phyloP scores from a whole-genome alignment of 495 filamentous ascomycete species.

The Lichenothelia convexa region DNA sequence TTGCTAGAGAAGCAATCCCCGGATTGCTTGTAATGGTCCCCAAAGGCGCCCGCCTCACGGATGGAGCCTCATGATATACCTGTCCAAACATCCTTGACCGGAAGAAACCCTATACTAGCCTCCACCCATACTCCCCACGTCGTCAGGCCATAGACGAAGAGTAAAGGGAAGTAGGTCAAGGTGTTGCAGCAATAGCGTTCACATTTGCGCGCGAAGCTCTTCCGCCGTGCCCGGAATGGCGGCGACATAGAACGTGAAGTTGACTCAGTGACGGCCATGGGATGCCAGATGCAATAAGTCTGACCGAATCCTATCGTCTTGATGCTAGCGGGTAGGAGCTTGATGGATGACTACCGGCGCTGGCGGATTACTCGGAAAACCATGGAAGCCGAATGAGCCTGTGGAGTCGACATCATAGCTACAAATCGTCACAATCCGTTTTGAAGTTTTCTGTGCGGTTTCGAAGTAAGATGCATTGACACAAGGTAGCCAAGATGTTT shows the following conservation, averaged over 20 bases:
- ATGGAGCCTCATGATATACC: slow-evolving; percentile 32
- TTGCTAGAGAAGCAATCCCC: no score
- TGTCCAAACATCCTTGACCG: slow-evolving; percentile 40
- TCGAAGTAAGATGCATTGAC: no score
- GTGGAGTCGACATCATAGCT: no score
- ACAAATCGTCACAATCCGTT: no score
- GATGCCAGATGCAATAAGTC: slow-evolving; percentile 2
- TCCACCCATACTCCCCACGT: slow-evolving; percentile 85
- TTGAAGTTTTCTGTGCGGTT: no score
- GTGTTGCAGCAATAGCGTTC: slow-evolving; percentile 71
- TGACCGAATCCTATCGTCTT: no score
- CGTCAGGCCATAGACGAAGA: slow-evolving; percentile 74
- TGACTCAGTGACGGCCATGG: slow-evolving; percentile 26
- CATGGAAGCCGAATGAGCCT: no score
- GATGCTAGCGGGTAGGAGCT: no score
- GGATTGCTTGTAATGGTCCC: no score
- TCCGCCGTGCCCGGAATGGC: slow-evolving; percentile 19
- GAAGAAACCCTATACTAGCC: slow-evolving; percentile 47
- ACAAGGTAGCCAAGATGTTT: no score
- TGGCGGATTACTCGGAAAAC: no score
- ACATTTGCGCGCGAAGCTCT: slow-evolving; percentile 50
- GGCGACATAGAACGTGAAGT: slow-evolving; percentile 27
- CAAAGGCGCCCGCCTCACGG: not conserved
- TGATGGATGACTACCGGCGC: no score
- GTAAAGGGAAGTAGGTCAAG: slow-evolving; percentile 70